Evolutionary conservation across 2,329 filamentous ascomycete genomes (phyloP).

Genomic region (Epicoccum sorghinum): DNA sequence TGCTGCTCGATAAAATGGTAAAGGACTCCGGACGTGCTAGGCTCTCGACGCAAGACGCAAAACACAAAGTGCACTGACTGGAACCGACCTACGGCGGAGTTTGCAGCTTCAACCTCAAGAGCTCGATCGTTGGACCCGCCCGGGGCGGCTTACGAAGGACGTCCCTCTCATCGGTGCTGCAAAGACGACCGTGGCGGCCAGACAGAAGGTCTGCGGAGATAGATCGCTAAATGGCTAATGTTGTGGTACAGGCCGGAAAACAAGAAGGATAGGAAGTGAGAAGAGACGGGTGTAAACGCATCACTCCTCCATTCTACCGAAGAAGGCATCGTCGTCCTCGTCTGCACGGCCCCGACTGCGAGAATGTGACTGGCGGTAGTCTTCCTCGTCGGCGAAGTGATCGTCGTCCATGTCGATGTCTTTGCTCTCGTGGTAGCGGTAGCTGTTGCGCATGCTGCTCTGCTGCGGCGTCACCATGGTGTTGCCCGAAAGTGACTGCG

Average conservation of each 20-base stretch:
- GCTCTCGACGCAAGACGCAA: conserved; percentile 45
- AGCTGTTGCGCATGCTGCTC: conserved; percentile 68
- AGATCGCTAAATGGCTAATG: conserved; percentile 45
- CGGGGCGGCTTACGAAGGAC: conserved; percentile 15
- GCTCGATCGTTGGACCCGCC: conserved; percentile 23
- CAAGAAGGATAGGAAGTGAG: conserved; percentile 13
- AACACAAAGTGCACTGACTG: conserved; percentile 11
- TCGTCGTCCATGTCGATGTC: conserved; percentile 62
- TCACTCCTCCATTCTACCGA: conserved; percentile 89
- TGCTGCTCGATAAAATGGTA: background rate
- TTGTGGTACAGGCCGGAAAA: conserved; percentile 44
- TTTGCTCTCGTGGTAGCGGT: conserved; percentile 52
- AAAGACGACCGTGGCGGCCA: conserved; percentile 24
- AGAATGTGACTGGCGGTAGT: conserved; percentile 57
- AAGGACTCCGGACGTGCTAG: conserved; percentile 25
- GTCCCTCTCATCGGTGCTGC: conserved; percentile 53
- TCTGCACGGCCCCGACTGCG: conserved; percentile 68
- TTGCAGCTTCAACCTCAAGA: conserved; percentile 49
- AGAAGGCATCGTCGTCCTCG: conserved; percentile 94
- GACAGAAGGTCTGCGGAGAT: conserved; percentile 43
- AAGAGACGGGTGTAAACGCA: background rate
- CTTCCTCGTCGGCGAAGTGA: conserved; percentile 69
- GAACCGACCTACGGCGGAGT: conserved; percentile 16
- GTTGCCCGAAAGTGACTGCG: conserved; percentile 60
- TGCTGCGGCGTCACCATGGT: conserved; percentile 62